phyloP scores from a whole-genome alignment of 2,329 filamentous ascomycete genomes.

The Cytospora piceicola region DNA sequence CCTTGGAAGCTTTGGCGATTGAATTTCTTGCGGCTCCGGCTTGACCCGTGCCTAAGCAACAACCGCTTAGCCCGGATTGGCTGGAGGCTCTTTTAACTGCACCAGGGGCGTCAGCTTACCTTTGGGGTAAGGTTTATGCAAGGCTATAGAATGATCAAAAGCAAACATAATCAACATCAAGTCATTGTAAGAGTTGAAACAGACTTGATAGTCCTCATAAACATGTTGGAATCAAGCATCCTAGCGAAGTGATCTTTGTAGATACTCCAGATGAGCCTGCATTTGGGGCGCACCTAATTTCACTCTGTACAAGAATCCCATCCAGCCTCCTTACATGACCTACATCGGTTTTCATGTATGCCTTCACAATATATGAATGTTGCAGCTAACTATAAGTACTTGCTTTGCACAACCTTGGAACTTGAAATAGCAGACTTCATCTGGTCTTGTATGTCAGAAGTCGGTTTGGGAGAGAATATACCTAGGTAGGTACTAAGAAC shows the following conservation, averaged over 20 bases:
- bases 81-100: conserved; percentile 17
- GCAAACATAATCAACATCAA: neutral
- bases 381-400: neutral
- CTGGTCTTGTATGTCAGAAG: neutral
- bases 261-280: neutral
- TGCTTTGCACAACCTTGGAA: neutral
- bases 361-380: neutral
- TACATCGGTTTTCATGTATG: neutral
- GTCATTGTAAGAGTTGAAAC: neutral
- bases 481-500: neutral
- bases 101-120: conserved; percentile 3
- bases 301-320: neutral
- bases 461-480: neutral
- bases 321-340: no score
- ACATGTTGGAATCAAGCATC: neutral
- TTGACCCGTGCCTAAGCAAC: conserved; percentile 25
- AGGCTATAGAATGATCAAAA: neutral
- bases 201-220: neutral
- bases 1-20: conserved; percentile 37
- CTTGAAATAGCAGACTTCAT: neutral
- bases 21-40: conserved; percentile 37
- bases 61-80: conserved; percentile 29
- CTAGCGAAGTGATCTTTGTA: neutral
- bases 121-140: neutral
- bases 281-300: neutral